phyloP scores from a whole-genome alignment of 177 flowering plant species.

The Telopea speciosissima region DNA sequence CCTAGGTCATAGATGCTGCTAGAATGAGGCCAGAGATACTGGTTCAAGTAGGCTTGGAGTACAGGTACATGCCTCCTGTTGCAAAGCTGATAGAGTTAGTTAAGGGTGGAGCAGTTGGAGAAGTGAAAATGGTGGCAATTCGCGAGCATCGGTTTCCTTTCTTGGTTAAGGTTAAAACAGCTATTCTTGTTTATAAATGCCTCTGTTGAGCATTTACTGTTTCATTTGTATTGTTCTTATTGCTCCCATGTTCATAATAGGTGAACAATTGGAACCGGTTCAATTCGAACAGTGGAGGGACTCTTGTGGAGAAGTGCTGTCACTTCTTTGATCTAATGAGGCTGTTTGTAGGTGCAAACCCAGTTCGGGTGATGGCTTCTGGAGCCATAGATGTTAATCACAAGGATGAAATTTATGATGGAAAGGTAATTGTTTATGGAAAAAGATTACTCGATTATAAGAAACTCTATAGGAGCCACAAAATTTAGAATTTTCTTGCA shows the following conservation, averaged over 20 bases:
- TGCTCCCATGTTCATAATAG: slow-evolving; percentile 30
- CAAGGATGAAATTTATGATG: slow-evolving; percentile 94
- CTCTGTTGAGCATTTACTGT: not conserved
- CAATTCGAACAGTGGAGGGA: slow-evolving; percentile 82
- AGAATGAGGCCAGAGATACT: slow-evolving; percentile 65
- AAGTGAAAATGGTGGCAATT: slow-evolving; percentile 84
- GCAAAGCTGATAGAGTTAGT: slow-evolving; percentile 80
- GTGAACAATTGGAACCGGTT: slow-evolving; percentile 94
- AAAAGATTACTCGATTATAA: not conserved
- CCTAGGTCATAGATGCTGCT: slow-evolving; percentile 75
- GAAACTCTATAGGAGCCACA: too few species aligned
- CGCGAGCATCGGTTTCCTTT: slow-evolving; percentile 95
- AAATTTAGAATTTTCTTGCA: too few species aligned
- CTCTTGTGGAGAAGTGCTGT: slow-evolving; percentile 97
- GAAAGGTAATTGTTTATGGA: slow-evolving; percentile 45
- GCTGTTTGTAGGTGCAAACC: slow-evolving; percentile 75
- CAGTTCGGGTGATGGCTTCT: slow-evolving; percentile 95
- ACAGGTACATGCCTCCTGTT: slow-evolving; percentile 97
- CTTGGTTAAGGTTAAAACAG: slow-evolving; percentile 62
- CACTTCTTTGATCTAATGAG: slow-evolving; percentile 98
- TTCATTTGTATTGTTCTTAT: slow-evolving; percentile 1
- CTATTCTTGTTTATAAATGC: not conserved
- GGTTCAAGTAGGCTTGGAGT: slow-evolving; percentile 95
- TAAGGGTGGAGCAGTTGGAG: slow-evolving; percentile 64
- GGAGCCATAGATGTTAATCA: slow-evolving; percentile 94